Evolutionary conservation across 2,329 filamentous ascomycete genomes (phyloP), one percentile per base, ranked within the genome.

Genomic region (Didymosphaeria variabile): DNA sequence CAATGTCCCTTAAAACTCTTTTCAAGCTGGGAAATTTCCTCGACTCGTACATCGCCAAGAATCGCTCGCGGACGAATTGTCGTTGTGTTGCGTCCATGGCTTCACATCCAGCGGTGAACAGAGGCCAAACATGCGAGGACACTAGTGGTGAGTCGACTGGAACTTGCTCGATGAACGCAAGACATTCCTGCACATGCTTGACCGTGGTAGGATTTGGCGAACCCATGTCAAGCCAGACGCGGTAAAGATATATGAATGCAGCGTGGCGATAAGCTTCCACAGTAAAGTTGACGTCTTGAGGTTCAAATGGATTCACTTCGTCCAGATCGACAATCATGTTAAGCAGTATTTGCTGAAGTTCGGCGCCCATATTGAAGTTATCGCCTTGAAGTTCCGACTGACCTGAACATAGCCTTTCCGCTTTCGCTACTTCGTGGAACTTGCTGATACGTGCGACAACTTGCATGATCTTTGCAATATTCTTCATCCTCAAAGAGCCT

Each of bases 201-300:
- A 71, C 62, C 29, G 70, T 75, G 34, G 66, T 72, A 12, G 71
- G 72, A 19, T 75, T 72, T 0, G 73, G 73, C 3, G 72, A 70
- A 19, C 73, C 73, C 26, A 75, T 67, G 26, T 66, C 68, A 1
- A 72, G 67, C 73, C 73, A 76, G 5, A 72, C 72, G 12, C 73
- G 67, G 53, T 76, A 74, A 26, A 76, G 69, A 46, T 76, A 75
- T 45, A 76, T 76, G 61, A 75, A 74, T 1, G 73, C 73, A 34
- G 73, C 68, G 52, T 76, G 73, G 15, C 71, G 71, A 44, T 72
- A 75, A 5, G 72, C 71, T 59, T 72, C 65, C 15, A 72, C 70
- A 12, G 73, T 76, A 38, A 53, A 31, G 8, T n/a, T 52, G 15
- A 73, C 66, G 19, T 74, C 67, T n/a, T 5, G 23, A 23, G 50